Conservation (phyloP, 2,329 filamentous ascomycete species). For the Ambrosiella beaveri region DNA sequence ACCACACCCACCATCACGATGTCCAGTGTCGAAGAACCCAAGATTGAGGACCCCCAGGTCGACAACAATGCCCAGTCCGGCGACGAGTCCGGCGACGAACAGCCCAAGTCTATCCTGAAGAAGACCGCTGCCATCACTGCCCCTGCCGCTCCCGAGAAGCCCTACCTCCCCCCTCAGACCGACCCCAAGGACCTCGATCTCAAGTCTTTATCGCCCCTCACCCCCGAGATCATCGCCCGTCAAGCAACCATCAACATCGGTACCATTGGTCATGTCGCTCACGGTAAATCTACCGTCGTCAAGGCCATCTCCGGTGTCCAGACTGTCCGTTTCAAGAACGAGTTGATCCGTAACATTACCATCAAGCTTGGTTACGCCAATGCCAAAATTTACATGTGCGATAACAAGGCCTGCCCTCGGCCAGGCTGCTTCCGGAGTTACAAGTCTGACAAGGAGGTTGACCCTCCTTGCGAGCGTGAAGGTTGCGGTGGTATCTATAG, state of each 20-base stretch:
- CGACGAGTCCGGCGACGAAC: slow-evolving; percentile 39
- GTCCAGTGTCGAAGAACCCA: slow-evolving; percentile 40
- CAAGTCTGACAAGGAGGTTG: slow-evolving; percentile 98
- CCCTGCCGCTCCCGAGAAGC: slow-evolving; percentile 33
- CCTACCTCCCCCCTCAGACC: slow-evolving; percentile 64
- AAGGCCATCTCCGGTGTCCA: slow-evolving; percentile 98
- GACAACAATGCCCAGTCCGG: slow-evolving; percentile 46
- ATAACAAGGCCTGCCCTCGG: slow-evolving; percentile 76
- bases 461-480: slow-evolving; percentile 86
- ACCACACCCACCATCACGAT: slow-evolving; percentile 21
- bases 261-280: slow-evolving; percentile 94
- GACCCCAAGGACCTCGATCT: slow-evolving; percentile 81
- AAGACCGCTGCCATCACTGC: slow-evolving; percentile 30
- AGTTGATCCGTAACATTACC: slow-evolving; percentile 96
- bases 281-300: slow-evolving; percentile 97
- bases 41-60: slow-evolving; percentile 48
- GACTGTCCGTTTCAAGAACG: slow-evolving; percentile 99
- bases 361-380: slow-evolving; percentile 99
- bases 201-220: slow-evolving; percentile 61
- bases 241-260: slow-evolving; percentile 99
- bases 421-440: slow-evolving; percentile 93
- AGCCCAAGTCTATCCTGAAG: slow-evolving; percentile 78
- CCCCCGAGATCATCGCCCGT: slow-evolving; percentile 89
- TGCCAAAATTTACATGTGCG: slow-evolving; percentile 98
- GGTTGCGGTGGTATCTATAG: slow-evolving; percentile 79